phyloP scores from a whole-genome alignment of 805 yeast genomes.

The Lipomyces oligophaga region DNA sequence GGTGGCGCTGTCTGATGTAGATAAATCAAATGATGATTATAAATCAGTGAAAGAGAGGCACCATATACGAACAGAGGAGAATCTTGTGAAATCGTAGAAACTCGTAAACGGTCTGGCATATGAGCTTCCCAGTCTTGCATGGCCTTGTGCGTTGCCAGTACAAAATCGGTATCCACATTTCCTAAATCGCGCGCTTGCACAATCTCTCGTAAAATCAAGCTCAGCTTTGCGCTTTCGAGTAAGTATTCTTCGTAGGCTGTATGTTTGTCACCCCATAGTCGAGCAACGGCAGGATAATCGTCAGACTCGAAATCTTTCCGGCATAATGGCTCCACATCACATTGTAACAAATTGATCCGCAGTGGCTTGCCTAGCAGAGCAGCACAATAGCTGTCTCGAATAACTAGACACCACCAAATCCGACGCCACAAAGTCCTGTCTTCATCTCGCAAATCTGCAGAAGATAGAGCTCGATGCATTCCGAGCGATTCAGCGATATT shows the following conservation, averaged over 20 bases:
- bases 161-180: conserved; percentile 1
- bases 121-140: conserved; percentile 1
- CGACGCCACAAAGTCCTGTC: conserved; percentile 9
- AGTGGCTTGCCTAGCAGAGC: conserved; percentile 6
- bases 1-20: conserved; percentile 15
- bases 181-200: conserved; percentile 1
- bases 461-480: not conserved
- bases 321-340: not conserved
- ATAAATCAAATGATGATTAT: conserved; percentile 21
- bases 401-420: conserved; percentile 5
- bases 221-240: conserved; percentile 4
- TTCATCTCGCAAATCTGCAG: not conserved
- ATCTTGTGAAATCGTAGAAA: not conserved
- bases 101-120: not conserved
- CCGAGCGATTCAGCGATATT: conserved; percentile 7
- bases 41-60: conserved; percentile 14
- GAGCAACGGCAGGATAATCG: not conserved
- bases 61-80: conserved; percentile 1
- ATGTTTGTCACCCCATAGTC: not conserved
- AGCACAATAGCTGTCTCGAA: conserved; percentile 2
- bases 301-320: conserved; percentile 1
- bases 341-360: conserved; percentile 1
- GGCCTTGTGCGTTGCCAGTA: conserved; percentile 1
- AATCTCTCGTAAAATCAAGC: conserved; percentile 1
- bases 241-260: not conserved